A percentile compares a stretch with the other conserved stretches of the same genome.
Conservation (phyloP, 208 protist genomes). For the Leishmania guyanensis region DNA sequence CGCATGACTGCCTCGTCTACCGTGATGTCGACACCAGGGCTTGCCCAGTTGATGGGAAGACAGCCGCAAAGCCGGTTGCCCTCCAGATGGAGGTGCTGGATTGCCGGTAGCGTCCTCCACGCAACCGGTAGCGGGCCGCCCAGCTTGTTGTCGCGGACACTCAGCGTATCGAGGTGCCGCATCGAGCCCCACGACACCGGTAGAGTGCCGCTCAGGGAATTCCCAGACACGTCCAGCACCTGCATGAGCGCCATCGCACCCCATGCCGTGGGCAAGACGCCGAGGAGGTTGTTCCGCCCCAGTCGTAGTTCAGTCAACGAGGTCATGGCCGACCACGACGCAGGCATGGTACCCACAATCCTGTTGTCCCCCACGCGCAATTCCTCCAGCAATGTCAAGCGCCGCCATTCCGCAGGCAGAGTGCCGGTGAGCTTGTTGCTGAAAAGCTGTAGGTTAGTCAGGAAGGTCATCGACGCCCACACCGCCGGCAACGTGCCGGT, state of each 20-base stretch:
- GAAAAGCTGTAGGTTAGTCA: background rate
- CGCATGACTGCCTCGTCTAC: constrained; percentile 1
- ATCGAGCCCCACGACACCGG: constrained; percentile 1
- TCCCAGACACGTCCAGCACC: background rate
- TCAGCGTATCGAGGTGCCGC: constrained; percentile 9
- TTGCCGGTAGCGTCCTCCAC: background rate
- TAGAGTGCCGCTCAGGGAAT: constrained; percentile 7
- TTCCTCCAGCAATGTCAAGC: constrained; percentile 3
- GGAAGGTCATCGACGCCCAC: constrained; percentile 5
- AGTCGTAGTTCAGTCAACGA: background rate
- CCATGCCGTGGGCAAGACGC: constrained; percentile 4
- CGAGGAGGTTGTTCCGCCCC: background rate
- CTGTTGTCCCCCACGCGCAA: background rate
- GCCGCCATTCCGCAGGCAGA: constrained; percentile 1
- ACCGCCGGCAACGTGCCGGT: constrained; percentile 6
- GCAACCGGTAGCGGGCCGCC: background rate
- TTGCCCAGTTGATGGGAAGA: constrained; percentile 3
- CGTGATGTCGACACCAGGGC: background rate
- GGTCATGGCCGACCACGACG: constrained; percentile 4
- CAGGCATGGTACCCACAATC: constrained; percentile 12
- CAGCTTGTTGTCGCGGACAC: constrained; percentile 1
- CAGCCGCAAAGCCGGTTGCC: constrained; percentile 10
- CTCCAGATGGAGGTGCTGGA: background rate
- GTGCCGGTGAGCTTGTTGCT: constrained; percentile 8
- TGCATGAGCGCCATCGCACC: background rate